Evolutionary conservation across 495 filamentous ascomycete genomes (phyloP).

Genomic region (Thermochaetoides thermophila): DNA sequence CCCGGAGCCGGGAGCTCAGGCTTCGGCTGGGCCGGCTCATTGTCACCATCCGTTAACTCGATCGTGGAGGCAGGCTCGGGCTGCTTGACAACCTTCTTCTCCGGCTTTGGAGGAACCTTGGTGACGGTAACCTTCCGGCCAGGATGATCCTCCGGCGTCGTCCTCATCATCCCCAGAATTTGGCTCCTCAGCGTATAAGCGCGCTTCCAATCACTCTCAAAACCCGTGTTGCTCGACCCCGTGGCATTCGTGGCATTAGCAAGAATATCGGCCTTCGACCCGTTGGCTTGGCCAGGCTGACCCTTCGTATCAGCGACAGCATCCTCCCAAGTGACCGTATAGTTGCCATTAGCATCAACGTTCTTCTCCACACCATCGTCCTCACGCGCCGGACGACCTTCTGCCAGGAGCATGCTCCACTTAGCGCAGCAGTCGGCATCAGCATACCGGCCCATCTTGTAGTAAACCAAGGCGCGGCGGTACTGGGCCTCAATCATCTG

Average conservation of each 20-base stretch:
- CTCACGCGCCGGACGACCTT: slow-evolving; percentile 26
- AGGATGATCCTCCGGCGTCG: slow-evolving; percentile 46
- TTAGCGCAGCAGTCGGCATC: slow-evolving; percentile 63
- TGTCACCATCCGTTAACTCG: slow-evolving; percentile 19
- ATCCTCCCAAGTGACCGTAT: slow-evolving; percentile 18
- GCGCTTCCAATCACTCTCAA: slow-evolving; percentile 19
- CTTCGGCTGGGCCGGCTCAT: slow-evolving; percentile 11
- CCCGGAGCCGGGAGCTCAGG: slow-evolving; percentile 7
- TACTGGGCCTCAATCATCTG: slow-evolving; percentile 69
- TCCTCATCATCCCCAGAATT: slow-evolving; percentile 39
- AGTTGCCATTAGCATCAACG: slow-evolving; percentile 26
- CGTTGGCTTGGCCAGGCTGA: slow-evolving; percentile 13
- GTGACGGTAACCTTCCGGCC: slow-evolving; percentile 39
- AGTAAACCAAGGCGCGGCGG: slow-evolving; percentile 60
- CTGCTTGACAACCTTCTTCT: slow-evolving; percentile 7
- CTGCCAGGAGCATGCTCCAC: slow-evolving; percentile 43
- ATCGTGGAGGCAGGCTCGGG: slow-evolving; percentile 3
- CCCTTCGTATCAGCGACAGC: slow-evolving; percentile 12
- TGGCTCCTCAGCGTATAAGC: slow-evolving; percentile 27
- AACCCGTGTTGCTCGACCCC: slow-evolving; percentile 10
- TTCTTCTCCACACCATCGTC: slow-evolving; percentile 26
- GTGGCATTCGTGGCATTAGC: not conserved
- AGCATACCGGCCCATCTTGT: slow-evolving; percentile 52
- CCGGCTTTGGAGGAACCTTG: slow-evolving; percentile 47
- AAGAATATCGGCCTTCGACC: not conserved